These are phyloP conservation scores for Arthrobotrys sphaeroides DNA, from an alignment of 2,329 filamentous ascomycete genomes.

Conservation along the genomic window DNA sequence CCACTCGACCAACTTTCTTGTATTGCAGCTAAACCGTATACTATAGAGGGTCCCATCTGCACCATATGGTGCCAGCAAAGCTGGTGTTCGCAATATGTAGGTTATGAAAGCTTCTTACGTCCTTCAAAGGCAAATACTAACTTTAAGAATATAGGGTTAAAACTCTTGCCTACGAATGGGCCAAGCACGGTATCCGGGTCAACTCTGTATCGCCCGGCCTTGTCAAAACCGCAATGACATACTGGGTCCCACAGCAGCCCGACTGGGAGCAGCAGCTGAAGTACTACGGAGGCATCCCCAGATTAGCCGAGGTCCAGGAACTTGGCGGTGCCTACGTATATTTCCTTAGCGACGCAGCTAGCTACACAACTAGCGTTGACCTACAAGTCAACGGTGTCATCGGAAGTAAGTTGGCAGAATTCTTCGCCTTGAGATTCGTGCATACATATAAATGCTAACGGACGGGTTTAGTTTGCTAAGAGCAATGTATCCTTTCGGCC, in stretches of 20 bases:
- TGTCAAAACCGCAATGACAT: constrained; percentile 77
- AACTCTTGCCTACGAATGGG: constrained; percentile 76
- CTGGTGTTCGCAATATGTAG: constrained; percentile 60
- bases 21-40: not conserved
- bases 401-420: constrained; percentile 57
- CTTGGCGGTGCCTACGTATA: constrained; percentile 68
- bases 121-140: not conserved
- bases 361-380: constrained; percentile 66
- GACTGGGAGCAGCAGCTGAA: constrained; percentile 67
- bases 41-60: constrained; percentile 64
- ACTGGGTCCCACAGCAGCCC: constrained; percentile 64
- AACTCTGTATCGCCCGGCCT: constrained; percentile 78
- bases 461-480: no score
- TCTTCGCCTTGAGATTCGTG: no score
- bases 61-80: constrained; percentile 59
- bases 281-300: constrained; percentile 67
- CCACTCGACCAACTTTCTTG: constrained; percentile 19
- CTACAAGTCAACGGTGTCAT: constrained; percentile 63
- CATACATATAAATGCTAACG: no score
- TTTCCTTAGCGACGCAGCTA: constrained; percentile 66
- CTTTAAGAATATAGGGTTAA: constrained; percentile 17
- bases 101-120: not conserved
- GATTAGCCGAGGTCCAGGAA: constrained; percentile 66
- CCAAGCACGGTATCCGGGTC: constrained; percentile 73
- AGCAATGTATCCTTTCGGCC: no score